Base-by-base conservation (phyloP, 2,329 filamentous ascomycete species). In the Chaetomiaceae sp. region DNA sequence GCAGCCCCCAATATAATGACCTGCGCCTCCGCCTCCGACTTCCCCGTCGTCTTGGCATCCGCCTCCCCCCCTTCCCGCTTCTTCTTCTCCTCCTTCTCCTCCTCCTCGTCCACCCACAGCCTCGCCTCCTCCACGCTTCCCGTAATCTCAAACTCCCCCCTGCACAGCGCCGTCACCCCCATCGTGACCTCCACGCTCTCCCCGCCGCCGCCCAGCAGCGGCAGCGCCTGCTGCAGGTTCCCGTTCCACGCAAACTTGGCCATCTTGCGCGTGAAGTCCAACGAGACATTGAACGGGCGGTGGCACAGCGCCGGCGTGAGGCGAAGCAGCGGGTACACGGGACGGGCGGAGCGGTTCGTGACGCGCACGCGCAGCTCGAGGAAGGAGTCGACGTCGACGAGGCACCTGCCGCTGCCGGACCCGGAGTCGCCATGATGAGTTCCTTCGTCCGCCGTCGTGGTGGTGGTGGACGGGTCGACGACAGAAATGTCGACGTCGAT, bases 91-190 rank as follows among this genome's bases (percentile, higher is more conserved):
- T 66, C 63, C 34, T 67, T 59, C 21, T 61, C 67, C 18, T 67
- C 66, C 37, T 60, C 64, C 27, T 41, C 50, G 43, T 73, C 61
- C 21, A 59, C 62, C 72, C 71, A 77, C 7, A 88, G 65, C 55
- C 78, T 77, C 3, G 87, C 82, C 73, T 96, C 91, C 70, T 96
- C 91, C 0, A 96, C 82, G 11, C 81, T 86, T 5, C 85, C 90
- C 21, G 81, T 82, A 20, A 96, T 76, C 68, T 95, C 90, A 66
- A 92, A 96, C 59, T 89, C 83, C 14, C 91, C 91, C 40, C 84
- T 79, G 60, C 87, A 90, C 30, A 96, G 78, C 29, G 86, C 80
- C 37, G 88, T 88, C 38, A 91, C 77, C 4, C 87, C 87, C 4
- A 95, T 70, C 1, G 77, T 75, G 20, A 88, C 75, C 55, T 85